Evolutionary conservation across 2,329 filamentous ascomycete species (phyloP), one percentile per base, ranked within the genome.

Genomic region (Beauveria sp.): DNA sequence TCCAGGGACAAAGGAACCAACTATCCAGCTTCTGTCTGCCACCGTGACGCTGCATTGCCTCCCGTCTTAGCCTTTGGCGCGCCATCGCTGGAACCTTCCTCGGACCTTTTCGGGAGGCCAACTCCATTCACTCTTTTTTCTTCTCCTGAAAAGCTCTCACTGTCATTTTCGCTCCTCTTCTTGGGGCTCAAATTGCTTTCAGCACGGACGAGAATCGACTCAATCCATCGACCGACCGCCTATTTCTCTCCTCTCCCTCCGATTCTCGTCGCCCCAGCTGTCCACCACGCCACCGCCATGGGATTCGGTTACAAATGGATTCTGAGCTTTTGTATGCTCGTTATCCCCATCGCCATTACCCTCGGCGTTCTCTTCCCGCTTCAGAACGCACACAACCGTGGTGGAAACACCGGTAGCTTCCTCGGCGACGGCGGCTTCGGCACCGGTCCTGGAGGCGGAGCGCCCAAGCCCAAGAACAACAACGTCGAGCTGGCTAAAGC

Each of bases 341-440:
- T 76, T 64, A 70, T 83, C 62, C 81, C 78, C 44, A 75, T 82
- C 61, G 80, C 75, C 61, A 73, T 76, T 59, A 80, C 79, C 10
- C 65, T 82, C 34, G 80, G 79, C 53, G 70, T 82, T 48, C 70
- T 84, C 26, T 69, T 83, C 41, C 80, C 79, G 10, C 68, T 83
- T 41, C 76, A 83, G 62, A 71, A 72, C n/a, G 70, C 75, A 51
- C 75, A 78, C 46, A 66, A 70, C 37, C 72, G 78, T 9, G 71
- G 67, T 2, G 79, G 80, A 41, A 71, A 78, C 59, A 63, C 70
- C 40, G 77, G 77, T n/a, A 69, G 81, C 30, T 81, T 81, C 68
- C 70, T 70, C 37, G 70, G 73, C 37, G 63, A 68, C 43, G 53
- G 56, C 37, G 57, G 59, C 63, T 59, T n/a, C 48, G 65, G 34